Percentiles rank a stretch among this genome's conserved stretches.
These are phyloP conservation scores for Coffea eugenioides DNA, from an alignment of 257 asterid genomes.

Conservation along the genomic window DNA sequence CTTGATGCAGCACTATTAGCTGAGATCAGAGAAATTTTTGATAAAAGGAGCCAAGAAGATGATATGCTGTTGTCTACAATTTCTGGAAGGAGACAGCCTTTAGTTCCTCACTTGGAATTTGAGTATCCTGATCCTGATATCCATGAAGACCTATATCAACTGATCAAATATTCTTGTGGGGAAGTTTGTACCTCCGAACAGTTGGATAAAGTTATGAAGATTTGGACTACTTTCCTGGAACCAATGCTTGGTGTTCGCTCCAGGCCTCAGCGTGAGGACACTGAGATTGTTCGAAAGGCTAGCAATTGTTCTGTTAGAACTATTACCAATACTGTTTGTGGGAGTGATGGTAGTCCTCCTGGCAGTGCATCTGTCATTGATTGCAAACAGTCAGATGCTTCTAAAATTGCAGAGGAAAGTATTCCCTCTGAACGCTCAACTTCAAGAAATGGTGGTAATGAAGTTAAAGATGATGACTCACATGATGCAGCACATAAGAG, in stretches of 20 bases:
- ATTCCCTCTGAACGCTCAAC: slow-evolving; percentile 34
- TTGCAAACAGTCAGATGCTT: slow-evolving; percentile 33
- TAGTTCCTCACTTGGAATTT: slow-evolving; percentile 59
- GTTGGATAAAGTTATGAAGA: slow-evolving; percentile 62
- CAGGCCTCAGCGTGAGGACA: slow-evolving; percentile 39
- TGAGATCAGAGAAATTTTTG: slow-evolving; percentile 70
- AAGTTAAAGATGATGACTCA: slow-evolving; percentile 32
- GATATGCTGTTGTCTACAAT: slow-evolving; percentile 54
- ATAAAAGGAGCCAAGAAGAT: slow-evolving; percentile 56
- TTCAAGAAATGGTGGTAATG: slow-evolving; percentile 37
- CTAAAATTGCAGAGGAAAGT: slow-evolving; percentile 32
- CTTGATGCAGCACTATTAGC: slow-evolving; percentile 60
- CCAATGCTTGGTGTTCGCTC: slow-evolving; percentile 64
- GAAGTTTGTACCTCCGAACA: slow-evolving; percentile 85
- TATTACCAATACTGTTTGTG: slow-evolving; percentile 29
- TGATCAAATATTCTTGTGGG: slow-evolving; percentile 69
- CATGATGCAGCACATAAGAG: slow-evolving; percentile 29
- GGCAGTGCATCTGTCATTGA: slow-evolving; percentile 31
- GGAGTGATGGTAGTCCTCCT: slow-evolving; percentile 35
- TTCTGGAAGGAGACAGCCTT: slow-evolving; percentile 64
- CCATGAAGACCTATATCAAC: slow-evolving; percentile 78
- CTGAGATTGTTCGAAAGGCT: slow-evolving; percentile 31
- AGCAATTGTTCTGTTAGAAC: slow-evolving; percentile 28
- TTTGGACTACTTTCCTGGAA: slow-evolving; percentile 83
- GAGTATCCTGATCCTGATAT: slow-evolving; percentile 71